These are phyloP conservation scores for Flaveria sonorensis DNA, from an alignment of 129 eudicot species.

Conservation along the genomic window DNA sequence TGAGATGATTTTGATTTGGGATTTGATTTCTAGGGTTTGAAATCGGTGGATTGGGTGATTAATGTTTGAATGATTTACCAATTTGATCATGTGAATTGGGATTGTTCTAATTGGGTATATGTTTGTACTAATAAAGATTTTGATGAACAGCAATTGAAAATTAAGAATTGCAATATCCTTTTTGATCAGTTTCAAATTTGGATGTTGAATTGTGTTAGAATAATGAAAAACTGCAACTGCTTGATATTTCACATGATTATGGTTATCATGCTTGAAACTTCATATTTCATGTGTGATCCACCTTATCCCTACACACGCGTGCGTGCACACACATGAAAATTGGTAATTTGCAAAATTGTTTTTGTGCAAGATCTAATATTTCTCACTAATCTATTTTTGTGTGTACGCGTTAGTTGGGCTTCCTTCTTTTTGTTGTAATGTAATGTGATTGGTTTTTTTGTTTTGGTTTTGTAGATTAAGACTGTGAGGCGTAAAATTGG, in stretches of 20 bases:
- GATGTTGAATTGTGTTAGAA: conserved; percentile 26
- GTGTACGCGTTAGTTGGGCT: not conserved
- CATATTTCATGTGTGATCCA: conserved; percentile 20
- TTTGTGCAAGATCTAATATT: conserved; percentile 18
- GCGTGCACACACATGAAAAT: not conserved
- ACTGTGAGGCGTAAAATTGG: not conserved
- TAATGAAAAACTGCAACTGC: not conserved
- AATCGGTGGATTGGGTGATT: conserved; percentile 4
- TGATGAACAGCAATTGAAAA: not conserved
- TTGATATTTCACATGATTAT: not conserved
- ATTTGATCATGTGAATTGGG: conserved; percentile 14
- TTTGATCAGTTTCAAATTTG: not conserved
- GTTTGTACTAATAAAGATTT: not conserved
- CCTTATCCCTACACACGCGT: not conserved
- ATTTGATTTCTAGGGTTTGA: conserved; percentile 27
- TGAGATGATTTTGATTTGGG: conserved; percentile 7
- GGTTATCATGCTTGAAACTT: conserved; percentile 9
- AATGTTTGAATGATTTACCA: not conserved
- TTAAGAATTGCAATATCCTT: conserved; percentile 2
- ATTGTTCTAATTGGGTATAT: conserved; percentile 6
- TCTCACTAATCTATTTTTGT: not conserved
- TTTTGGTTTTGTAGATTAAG: conserved; percentile 23
- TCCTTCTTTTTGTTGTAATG: not conserved
- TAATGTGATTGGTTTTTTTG: not conserved
- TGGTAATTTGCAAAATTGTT: not conserved